Evolutionary conservation across 345 rosid species (phyloP).

Genomic region (Balakata baccata): DNA sequence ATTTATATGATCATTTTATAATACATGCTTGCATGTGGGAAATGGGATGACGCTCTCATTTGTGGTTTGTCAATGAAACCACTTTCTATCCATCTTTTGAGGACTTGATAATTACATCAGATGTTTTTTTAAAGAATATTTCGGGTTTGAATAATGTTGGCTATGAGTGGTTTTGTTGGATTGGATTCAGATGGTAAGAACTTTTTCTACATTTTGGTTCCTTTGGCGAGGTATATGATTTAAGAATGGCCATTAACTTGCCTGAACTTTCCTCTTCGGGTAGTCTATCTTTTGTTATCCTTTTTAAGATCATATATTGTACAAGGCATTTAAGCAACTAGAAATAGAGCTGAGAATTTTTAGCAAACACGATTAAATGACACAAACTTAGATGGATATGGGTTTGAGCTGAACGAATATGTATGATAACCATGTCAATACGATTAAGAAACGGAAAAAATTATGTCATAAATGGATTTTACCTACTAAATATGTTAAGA

Average conservation of each 20-base stretch:
- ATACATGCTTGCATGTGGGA: conserved; percentile 1
- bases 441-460: too few relatives aligned
- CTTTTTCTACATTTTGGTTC: not conserved
- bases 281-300: not conserved
- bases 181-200: not conserved
- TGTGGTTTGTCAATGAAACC: not conserved
- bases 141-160: not conserved
- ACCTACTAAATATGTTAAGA: too few relatives aligned
- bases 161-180: not conserved
- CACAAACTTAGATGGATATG: too few relatives aligned
- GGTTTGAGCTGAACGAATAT: too few relatives aligned
- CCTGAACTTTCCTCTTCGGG: not conserved
- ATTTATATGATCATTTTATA: not conserved
- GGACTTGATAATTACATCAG: not conserved
- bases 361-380: too few relatives aligned
- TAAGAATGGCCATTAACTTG: not conserved
- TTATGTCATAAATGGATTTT: too few relatives aligned
- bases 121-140: not conserved
- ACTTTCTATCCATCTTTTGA: not conserved
- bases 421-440: too few relatives aligned
- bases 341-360: too few relatives aligned
- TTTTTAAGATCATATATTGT: not conserved
- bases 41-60: not conserved
- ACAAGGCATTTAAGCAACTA: not conserved
- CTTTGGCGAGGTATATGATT: not conserved